phyloP scores from a whole-genome alignment of 2,329 filamentous ascomycete genomes.

The Cladosporium austrohemisphaericum region DNA sequence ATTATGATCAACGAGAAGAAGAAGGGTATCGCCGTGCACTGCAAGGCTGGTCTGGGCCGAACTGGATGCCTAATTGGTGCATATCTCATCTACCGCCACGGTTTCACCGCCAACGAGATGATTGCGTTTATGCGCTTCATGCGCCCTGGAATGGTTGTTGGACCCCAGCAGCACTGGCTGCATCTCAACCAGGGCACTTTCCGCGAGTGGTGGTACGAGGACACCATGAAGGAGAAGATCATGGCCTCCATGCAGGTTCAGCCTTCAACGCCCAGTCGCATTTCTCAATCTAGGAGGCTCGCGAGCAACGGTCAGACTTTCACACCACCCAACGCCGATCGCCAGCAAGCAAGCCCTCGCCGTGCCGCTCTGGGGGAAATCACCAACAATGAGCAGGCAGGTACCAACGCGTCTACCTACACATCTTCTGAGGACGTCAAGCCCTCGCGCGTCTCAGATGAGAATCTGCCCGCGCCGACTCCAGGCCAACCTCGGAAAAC shows the following conservation, averaged over 20 bases:
- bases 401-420: constrained; percentile 34
- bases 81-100: constrained; percentile 95
- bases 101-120: constrained; percentile 78
- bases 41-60: constrained; percentile 92
- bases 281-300: constrained; percentile 46
- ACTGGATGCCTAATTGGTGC: constrained; percentile 96
- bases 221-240: constrained; percentile 74
- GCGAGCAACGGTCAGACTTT: constrained; percentile 67
- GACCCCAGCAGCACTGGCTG: constrained; percentile 97
- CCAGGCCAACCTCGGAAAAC: constrained; percentile 94
- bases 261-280: constrained; percentile 54
- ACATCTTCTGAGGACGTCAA: constrained; percentile 27
- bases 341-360: constrained; percentile 51
- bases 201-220: constrained; percentile 93
- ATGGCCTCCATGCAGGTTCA: constrained; percentile 52
- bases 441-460: constrained; percentile 66
- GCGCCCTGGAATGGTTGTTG: constrained; percentile 97
- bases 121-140: constrained; percentile 99
- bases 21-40: constrained; percentile 94
- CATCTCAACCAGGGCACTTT: constrained; percentile 95
- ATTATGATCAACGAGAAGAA: constrained; percentile 88
- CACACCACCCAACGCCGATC: constrained; percentile 77
- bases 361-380: constrained; percentile 91
- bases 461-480: constrained; percentile 90
- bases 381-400: constrained; percentile 67